Evolutionary conservation across 305 asterid genomes (phyloP).

Genomic region (Rubia peregrina): DNA sequence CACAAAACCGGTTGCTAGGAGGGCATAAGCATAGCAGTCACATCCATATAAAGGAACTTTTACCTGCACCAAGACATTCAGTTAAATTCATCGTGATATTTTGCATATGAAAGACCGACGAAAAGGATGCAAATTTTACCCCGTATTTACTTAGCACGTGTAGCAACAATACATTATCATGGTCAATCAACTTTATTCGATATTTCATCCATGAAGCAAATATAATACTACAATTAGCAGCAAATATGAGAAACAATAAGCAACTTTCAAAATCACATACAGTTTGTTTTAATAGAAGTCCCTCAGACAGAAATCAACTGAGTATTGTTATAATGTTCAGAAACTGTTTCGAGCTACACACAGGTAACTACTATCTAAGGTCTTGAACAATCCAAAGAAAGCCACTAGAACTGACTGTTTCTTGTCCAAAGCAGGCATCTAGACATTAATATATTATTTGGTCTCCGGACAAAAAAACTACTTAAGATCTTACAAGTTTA

Average conservation of each 20-base stretch:
- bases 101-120: not conserved
- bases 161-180: not conserved
- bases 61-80: constrained; percentile 42
- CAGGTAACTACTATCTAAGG: not conserved
- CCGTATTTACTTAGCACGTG: not conserved
- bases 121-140: no score
- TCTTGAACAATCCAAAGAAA: not conserved
- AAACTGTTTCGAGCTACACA: not conserved
- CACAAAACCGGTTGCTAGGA: constrained; percentile 80
- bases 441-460: no score
- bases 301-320: not conserved
- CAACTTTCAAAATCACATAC: not conserved
- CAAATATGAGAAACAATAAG: not conserved
- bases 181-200: not conserved
- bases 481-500: no score
- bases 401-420: no score
- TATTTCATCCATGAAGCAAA: not conserved
- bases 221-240: not conserved
- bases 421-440: no score
- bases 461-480: no score
- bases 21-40: constrained; percentile 96
- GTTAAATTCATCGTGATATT: not conserved
- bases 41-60: constrained; percentile 96
- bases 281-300: not conserved
- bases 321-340: not conserved